Conservation (phyloP, 768 basidiomycete species). For the Amanita jacksonii region DNA sequence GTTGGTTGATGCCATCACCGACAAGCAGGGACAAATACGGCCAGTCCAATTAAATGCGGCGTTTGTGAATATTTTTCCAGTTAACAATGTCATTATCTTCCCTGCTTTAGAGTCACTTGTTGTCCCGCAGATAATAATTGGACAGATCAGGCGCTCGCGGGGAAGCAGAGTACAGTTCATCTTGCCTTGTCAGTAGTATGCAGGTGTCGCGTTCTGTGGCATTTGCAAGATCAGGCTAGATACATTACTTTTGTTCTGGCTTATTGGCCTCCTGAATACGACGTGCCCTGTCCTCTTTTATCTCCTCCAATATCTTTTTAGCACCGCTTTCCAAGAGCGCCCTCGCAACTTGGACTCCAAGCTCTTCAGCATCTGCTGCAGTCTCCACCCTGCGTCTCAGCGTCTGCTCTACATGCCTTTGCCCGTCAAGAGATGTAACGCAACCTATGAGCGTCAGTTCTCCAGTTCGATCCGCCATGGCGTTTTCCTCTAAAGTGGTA, state of each 20-base stretch:
- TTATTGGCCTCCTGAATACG: too few relatives aligned
- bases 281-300: slow-evolving; percentile 41
- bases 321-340: slow-evolving; percentile 64
- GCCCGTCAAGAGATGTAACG: slow-evolving; percentile 78
- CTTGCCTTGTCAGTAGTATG: neutral
- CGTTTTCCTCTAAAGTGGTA: slow-evolving; percentile 32
- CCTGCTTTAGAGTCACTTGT: slow-evolving; percentile 2
- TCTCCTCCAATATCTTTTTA: slow-evolving; percentile 70
- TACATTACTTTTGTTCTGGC: neutral
- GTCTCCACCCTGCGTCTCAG: slow-evolving; percentile 41
- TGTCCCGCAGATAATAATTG: neutral
- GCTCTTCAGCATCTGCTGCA: slow-evolving; percentile 50
- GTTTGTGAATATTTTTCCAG: neutral
- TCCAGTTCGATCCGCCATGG: slow-evolving; percentile 19
- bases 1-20: too few relatives aligned
- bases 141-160: slow-evolving; percentile 2
- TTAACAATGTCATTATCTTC: neutral
- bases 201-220: neutral
- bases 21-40: too few relatives aligned
- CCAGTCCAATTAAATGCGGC: too few relatives aligned
- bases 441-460: slow-evolving; percentile 64
- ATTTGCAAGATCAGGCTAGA: neutral
- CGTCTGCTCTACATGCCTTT: slow-evolving; percentile 58
- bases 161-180: neutral
- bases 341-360: slow-evolving; percentile 61